Conservation (phyloP, 2,329 filamentous ascomycete genomes). For the Fusarium mangiferae region DNA sequence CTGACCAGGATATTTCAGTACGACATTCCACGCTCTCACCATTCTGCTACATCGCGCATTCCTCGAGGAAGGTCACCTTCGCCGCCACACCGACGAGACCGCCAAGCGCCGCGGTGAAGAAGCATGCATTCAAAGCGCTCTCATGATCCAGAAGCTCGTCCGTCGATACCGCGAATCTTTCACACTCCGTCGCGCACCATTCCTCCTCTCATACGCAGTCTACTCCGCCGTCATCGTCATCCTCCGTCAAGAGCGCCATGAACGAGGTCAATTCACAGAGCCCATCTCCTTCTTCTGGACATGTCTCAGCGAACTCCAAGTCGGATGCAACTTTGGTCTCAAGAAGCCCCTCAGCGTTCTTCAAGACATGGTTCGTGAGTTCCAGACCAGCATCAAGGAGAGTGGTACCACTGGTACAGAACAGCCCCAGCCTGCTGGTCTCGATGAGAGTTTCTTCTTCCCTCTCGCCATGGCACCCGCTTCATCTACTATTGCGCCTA, state of each 20-base stretch:
- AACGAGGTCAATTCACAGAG: constrained; percentile 47
- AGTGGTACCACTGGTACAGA: constrained; percentile 34
- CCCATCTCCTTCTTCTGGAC: constrained; percentile 52
- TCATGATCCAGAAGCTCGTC: constrained; percentile 51
- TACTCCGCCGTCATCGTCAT: constrained; percentile 51
- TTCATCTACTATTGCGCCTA: constrained; percentile 2
- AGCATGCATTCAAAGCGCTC: constrained; percentile 46
- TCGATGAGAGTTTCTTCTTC: constrained; percentile 47
- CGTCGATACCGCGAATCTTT: constrained; percentile 52
- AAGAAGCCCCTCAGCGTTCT: constrained; percentile 49
- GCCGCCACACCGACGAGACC: constrained; percentile 41
- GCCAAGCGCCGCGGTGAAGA: constrained; percentile 44
- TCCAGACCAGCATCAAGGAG: constrained; percentile 46
- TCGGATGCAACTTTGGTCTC: constrained; percentile 51
- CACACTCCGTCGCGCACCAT: constrained; percentile 53
- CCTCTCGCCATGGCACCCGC: constrained; percentile 42
- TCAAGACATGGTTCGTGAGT: constrained; percentile 48
- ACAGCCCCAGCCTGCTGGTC: constrained; percentile 36
- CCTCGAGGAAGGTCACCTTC: constrained; percentile 48
- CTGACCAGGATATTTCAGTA: constrained; percentile 30
- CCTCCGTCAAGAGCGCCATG: constrained; percentile 45
- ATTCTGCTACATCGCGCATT: constrained; percentile 59
- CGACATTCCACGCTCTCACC: constrained; percentile 54
- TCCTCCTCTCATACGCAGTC: constrained; percentile 54
- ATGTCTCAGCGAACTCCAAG: constrained; percentile 49